Percentiles rank a stretch among this genome's conserved stretches.
These are phyloP conservation scores for Mycena venus DNA, from an alignment of 768 basidiomycete genomes.

Conservation along the genomic window DNA sequence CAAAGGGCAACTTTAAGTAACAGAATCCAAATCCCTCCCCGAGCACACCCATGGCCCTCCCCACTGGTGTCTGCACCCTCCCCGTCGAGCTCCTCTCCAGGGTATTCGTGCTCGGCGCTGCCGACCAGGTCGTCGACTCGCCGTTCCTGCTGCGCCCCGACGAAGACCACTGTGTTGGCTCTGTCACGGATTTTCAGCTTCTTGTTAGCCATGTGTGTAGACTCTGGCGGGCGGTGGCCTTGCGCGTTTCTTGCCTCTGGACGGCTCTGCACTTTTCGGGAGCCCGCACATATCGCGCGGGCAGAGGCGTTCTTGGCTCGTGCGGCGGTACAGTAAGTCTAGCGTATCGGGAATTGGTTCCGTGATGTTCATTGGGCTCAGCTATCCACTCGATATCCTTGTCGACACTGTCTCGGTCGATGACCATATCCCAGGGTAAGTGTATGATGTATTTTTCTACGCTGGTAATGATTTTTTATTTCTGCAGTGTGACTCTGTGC, in stretches of 20 bases:
- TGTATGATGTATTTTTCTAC: neutral
- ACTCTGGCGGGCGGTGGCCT: slow-evolving; percentile 68
- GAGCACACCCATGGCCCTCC: slow-evolving; percentile 21
- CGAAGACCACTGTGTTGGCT: slow-evolving; percentile 55
- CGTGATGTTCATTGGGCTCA: neutral
- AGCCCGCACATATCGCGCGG: slow-evolving; percentile 62
- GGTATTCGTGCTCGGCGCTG: slow-evolving; percentile 68
- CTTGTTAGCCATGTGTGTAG: slow-evolving; percentile 70
- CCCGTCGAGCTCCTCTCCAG: slow-evolving; percentile 72
- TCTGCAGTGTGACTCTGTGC: slow-evolving; percentile 58
- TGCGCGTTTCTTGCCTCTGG: slow-evolving; percentile 67
- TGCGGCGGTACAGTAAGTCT: slow-evolving; percentile 35
- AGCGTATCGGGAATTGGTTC: neutral
- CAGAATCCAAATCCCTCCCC: slow-evolving; percentile 6
- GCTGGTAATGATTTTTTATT: neutral
- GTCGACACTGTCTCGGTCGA: slow-evolving; percentile 67
- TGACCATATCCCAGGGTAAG: slow-evolving; percentile 59
- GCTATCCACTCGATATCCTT: slow-evolving; percentile 61
- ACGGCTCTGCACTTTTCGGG: slow-evolving; percentile 66
- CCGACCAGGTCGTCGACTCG: slow-evolving; percentile 57
- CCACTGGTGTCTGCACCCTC: slow-evolving; percentile 54
- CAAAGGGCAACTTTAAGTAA: slow-evolving; percentile 23
- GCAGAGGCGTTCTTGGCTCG: slow-evolving; percentile 60
- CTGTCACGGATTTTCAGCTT: slow-evolving; percentile 63
- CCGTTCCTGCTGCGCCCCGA: slow-evolving; percentile 66